Percentiles rank a stretch among this genome's conserved stretches.
These are phyloP conservation scores for Ustanciosporium gigantosporum DNA, from an alignment of 1,284 basidiomycete genomes.

Conservation along the genomic window DNA sequence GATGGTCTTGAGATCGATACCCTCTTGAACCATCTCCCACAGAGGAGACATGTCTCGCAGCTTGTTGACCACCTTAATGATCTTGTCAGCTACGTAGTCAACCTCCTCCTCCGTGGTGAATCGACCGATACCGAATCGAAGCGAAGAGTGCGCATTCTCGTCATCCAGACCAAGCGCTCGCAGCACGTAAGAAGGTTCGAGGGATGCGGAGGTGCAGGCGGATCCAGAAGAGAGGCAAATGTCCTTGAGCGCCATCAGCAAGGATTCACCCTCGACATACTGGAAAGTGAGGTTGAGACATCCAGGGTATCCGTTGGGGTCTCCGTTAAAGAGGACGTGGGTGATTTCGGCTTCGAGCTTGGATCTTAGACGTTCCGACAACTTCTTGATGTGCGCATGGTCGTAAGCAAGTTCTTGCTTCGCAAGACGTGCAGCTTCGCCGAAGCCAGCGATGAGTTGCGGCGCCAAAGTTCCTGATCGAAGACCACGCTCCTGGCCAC, in stretches of 20 bases:
- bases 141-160: slow-evolving; percentile 97
- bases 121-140: slow-evolving; percentile 95
- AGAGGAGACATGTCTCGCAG: slow-evolving; percentile 71
- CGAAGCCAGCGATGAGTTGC: slow-evolving; percentile 87
- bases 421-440: slow-evolving; percentile 91
- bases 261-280: slow-evolving; percentile 95
- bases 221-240: slow-evolving; percentile 96
- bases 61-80: slow-evolving; percentile 78
- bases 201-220: slow-evolving; percentile 95
- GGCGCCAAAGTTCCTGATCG: slow-evolving; percentile 91
- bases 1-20: slow-evolving; percentile 89
- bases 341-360: slow-evolving; percentile 83
- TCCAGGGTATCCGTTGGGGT: slow-evolving; percentile 68
- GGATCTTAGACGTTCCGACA: slow-evolving; percentile 81
- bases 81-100: slow-evolving; percentile 89
- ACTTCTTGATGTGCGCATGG: slow-evolving; percentile 73
- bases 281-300: slow-evolving; percentile 95
- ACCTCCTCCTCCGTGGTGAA: slow-evolving; percentile 98
- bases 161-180: slow-evolving; percentile 90
- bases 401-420: slow-evolving; percentile 88
- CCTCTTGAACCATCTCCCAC: slow-evolving; percentile 64
- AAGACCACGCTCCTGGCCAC: slow-evolving; percentile 95
- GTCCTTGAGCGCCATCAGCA: slow-evolving; percentile 97
- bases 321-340: slow-evolving; percentile 91
- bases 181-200: slow-evolving; percentile 97